A percentile compares a stretch with the other conserved stretches of the same genome.
These are phyloP conservation scores for Fonsecaea multimorphosa DNA, from an alignment of 2,329 filamentous ascomycete genomes.

Conservation along the genomic window DNA sequence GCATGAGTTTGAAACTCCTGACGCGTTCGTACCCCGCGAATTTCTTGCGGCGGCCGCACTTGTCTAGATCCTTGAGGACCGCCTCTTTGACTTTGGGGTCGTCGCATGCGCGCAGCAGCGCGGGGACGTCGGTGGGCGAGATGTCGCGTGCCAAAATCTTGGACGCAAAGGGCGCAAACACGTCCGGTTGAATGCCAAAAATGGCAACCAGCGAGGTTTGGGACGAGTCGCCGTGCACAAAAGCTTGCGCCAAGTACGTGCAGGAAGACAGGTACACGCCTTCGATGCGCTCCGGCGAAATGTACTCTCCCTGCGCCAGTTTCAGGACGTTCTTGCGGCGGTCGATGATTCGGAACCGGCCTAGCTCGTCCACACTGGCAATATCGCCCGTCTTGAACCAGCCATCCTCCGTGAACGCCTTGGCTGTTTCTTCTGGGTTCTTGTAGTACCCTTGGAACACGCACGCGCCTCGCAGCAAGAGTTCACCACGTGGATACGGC, in stretches of 20 bases:
- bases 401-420: slow-evolving; percentile 81
- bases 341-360: slow-evolving; percentile 91
- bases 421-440: slow-evolving; percentile 84
- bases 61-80: slow-evolving; percentile 78
- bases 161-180: slow-evolving; percentile 80
- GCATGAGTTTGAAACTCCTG: slow-evolving; percentile 71
- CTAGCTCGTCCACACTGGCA: slow-evolving; percentile 79
- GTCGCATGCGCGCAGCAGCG: slow-evolving; percentile 68
- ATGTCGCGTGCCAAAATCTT: slow-evolving; percentile 75
- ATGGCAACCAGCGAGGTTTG: slow-evolving; percentile 83
- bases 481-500: slow-evolving; percentile 86
- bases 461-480: slow-evolving; percentile 79
- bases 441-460: slow-evolving; percentile 89
- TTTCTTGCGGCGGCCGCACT: slow-evolving; percentile 79
- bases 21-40: slow-evolving; percentile 92
- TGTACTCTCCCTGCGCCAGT: slow-evolving; percentile 95
- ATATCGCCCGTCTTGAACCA: slow-evolving; percentile 99
- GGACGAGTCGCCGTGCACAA: slow-evolving; percentile 86
- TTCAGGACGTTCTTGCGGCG: slow-evolving; percentile 99
- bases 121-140: slow-evolving; percentile 66
- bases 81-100: slow-evolving; percentile 75
- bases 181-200: slow-evolving; percentile 84
- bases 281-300: slow-evolving; percentile 95
- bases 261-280: slow-evolving; percentile 88
- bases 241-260: slow-evolving; percentile 77